Percentiles rank a stretch among this genome's conserved stretches.
phyloP scores from a whole-genome alignment of 2,329 filamentous ascomycete genomes.

The Cercospora citrullina region DNA sequence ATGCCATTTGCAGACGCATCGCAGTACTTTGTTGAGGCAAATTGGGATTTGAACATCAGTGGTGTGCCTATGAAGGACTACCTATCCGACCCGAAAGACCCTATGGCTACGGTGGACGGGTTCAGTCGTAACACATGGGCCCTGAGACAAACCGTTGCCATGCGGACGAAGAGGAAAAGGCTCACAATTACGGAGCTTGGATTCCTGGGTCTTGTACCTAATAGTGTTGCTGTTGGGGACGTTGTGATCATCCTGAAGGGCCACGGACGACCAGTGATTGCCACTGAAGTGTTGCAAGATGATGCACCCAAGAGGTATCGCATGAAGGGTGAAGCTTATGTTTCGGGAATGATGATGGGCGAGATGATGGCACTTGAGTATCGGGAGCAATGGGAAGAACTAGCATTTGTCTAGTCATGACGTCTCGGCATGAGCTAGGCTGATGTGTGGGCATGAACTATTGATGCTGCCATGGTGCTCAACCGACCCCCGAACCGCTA shows the following conservation, averaged over 20 bases:
- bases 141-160: background rate
- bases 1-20: background rate
- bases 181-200: background rate
- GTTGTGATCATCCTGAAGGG: background rate
- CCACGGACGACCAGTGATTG: background rate
- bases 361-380: background rate
- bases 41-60: background rate
- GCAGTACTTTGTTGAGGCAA: background rate
- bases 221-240: background rate
- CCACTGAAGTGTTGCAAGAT: background rate
- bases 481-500: too few relatives aligned
- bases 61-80: background rate
- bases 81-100: background rate
- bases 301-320: background rate
- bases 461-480: too few relatives aligned
- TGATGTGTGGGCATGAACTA: too few relatives aligned
- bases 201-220: background rate
- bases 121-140: background rate
- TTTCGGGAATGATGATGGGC: background rate
- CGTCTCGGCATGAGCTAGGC: too few relatives aligned
- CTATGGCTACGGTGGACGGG: rapidly evolving
- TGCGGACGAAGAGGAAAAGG: background rate
- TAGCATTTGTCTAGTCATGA: background rate
- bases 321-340: background rate
- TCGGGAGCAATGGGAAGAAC: background rate